phyloP scores from a whole-genome alignment of 768 basidiomycete species.

The Lactarius pseudohatsudake region DNA sequence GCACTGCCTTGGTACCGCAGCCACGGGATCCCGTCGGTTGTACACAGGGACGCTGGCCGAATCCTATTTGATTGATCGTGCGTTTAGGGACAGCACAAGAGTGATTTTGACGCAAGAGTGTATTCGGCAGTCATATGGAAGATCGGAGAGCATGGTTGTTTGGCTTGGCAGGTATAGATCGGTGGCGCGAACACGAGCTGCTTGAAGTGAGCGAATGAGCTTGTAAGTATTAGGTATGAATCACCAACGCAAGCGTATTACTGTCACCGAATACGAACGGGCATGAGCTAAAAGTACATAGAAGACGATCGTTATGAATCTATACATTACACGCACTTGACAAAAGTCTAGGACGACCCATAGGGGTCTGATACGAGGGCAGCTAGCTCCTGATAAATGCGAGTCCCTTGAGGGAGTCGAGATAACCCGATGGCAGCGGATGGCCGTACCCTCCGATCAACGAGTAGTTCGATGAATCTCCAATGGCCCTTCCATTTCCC shows the following conservation, averaged over 20 bases:
- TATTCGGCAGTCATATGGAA: neutral
- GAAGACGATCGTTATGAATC: neutral
- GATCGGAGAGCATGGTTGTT: conserved; percentile 5
- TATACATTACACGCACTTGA: neutral
- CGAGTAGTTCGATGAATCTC: neutral
- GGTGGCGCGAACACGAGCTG: neutral
- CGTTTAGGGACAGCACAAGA: neutral
- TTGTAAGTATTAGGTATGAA: neutral
- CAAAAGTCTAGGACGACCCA: neutral
- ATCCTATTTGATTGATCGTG: conserved; percentile 3
- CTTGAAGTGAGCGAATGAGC: neutral
- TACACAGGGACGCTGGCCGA: neutral
- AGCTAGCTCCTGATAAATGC: neutral
- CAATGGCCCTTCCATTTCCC: neutral
- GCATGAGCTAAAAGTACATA: neutral
- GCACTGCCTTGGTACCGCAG: neutral
- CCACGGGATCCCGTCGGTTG: neutral
- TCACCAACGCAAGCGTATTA: neutral
- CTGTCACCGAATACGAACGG: neutral
- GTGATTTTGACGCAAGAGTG: neutral
- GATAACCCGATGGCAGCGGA: neutral
- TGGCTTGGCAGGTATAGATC: neutral
- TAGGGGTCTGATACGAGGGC: neutral
- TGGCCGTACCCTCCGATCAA: neutral
- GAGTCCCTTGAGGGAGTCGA: neutral